Conservation (phyloP, 345 rosid genomes). For the Eucalyptus sp. region DNA sequence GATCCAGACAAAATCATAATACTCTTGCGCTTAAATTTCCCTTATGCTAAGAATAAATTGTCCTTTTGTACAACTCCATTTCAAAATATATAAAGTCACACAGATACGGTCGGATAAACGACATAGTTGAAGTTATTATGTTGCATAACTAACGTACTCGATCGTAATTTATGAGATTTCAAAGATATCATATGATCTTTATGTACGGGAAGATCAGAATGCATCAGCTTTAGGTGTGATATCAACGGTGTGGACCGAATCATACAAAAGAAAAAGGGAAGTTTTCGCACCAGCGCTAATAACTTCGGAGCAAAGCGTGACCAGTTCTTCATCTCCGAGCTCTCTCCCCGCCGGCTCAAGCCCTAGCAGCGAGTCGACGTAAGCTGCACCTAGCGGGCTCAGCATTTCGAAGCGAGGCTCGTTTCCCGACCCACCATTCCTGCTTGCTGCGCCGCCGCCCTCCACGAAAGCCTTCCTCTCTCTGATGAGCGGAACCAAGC, state of each 20-base stretch:
- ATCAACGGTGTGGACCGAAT: background rate
- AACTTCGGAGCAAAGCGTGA: slow-evolving; percentile 73
- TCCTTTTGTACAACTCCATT: background rate
- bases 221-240: background rate
- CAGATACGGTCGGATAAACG: background rate
- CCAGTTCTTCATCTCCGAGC: slow-evolving; percentile 67
- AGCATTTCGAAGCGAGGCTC: slow-evolving; percentile 39
- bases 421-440: background rate
- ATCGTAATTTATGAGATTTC: background rate
- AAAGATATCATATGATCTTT: background rate
- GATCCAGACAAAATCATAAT: background rate
- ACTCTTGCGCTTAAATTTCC: background rate
- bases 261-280: background rate
- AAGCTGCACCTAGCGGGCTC: slow-evolving; percentile 93
- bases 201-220: background rate
- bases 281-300: slow-evolving; percentile 50
- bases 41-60: background rate
- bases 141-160: too few relatives aligned
- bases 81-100: background rate
- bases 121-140: background rate
- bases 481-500: slow-evolving; percentile 61
- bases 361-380: slow-evolving; percentile 63
- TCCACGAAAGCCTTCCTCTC: slow-evolving; percentile 49
- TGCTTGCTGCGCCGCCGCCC: slow-evolving; percentile 1
- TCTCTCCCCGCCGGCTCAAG: slow-evolving; percentile 36